Evolutionary conservation across 805 yeast species (phyloP), one percentile per base, ranked within the genome.

Genomic region (baker's yeast (Saccharomyces cerevisiae)): DNA sequence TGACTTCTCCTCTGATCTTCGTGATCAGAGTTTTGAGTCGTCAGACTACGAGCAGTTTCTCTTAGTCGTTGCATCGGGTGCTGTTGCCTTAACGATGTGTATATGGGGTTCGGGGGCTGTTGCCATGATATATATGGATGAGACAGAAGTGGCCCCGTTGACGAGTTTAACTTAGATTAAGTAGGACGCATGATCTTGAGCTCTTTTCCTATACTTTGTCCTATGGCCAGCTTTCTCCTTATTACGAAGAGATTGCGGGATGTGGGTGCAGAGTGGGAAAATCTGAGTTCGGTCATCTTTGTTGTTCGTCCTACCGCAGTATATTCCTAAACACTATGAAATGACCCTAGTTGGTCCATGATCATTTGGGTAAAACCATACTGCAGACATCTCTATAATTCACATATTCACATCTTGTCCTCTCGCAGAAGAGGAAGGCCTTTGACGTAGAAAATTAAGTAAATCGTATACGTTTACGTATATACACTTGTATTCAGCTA

Each of bases 361-460:
- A 84, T 85, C 96, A 94, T 83, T 89, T 88, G 97, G 92, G 98
- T 90, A 88, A 88, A 91, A 91, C 98, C 98, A 91, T 92, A 96
- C 89, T 84, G 97, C 96, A 77, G 71, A 92, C 97, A 92, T 84
- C 65, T 69, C 52, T 54, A 57, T 57, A 36, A 21, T 28, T 36
- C 51, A 43, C 11, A 31, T 28, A 30, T 32, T 49, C 28, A 31
- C 17, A 41, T 46, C 47, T 28, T 41, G 46, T 49, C 17, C 21
- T 49, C 22, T 49, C 43, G 31, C 24, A 27, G 29, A 48, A 41
- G 29, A 24, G 13, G 5, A 14, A 8, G 24, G 14, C 11, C 14
- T 46, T 11, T 10, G 24, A 26, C 30, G 30, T 46, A 46, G 28
- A 41, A 49, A 43, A 28, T 41, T 49, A 31, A 32, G 41, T 21